A percentile compares a stretch with the other conserved stretches of the same genome.
These are phyloP conservation scores for Scedosporium dehoogii DNA, from an alignment of 2,329 filamentous ascomycete species.

Conservation along the genomic window DNA sequence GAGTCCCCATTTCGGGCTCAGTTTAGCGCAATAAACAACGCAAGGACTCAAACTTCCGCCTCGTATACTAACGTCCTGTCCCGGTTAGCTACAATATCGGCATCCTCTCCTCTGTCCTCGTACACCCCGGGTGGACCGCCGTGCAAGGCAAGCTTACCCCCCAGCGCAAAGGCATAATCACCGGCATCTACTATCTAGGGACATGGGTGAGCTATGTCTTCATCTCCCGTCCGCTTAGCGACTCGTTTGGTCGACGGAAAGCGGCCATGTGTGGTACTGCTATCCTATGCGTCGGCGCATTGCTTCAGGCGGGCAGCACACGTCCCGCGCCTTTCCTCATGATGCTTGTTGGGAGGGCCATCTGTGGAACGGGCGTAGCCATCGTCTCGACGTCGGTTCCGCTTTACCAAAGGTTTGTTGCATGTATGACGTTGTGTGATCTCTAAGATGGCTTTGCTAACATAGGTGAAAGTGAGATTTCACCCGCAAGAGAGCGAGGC, in stretches of 20 bases:
- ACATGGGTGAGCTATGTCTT: conserved; percentile 46
- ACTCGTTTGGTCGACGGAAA: conserved; percentile 39
- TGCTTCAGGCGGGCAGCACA: conserved; percentile 33
- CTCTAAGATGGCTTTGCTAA: background rate
- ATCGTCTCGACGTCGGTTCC: conserved; percentile 47
- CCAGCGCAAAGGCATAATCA: conserved; percentile 39
- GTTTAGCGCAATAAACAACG: background rate
- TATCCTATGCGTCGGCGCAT: conserved; percentile 36
- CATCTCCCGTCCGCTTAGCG: conserved; percentile 39
- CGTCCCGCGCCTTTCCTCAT: conserved; percentile 30
- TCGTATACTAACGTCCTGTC: background rate
- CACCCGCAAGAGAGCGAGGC: conserved; percentile 42
- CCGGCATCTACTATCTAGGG: conserved; percentile 47
- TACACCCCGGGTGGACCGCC: conserved; percentile 42
- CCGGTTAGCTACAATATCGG: conserved; percentile 42
- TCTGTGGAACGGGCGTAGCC: conserved; percentile 43
- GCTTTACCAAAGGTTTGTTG: conserved; percentile 42
- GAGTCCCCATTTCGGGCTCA: background rate
- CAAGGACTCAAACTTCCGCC: background rate
- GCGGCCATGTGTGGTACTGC: conserved; percentile 37
- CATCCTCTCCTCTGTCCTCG: conserved; percentile 44
- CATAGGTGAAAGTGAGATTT: conserved; percentile 35
- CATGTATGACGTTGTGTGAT: background rate
- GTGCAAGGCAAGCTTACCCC: conserved; percentile 34
- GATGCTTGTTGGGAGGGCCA: conserved; percentile 40